These are phyloP conservation scores for Phytophthora pseudosyringae DNA, from an alignment of 352 stramenopile species.

Conservation along the genomic window DNA sequence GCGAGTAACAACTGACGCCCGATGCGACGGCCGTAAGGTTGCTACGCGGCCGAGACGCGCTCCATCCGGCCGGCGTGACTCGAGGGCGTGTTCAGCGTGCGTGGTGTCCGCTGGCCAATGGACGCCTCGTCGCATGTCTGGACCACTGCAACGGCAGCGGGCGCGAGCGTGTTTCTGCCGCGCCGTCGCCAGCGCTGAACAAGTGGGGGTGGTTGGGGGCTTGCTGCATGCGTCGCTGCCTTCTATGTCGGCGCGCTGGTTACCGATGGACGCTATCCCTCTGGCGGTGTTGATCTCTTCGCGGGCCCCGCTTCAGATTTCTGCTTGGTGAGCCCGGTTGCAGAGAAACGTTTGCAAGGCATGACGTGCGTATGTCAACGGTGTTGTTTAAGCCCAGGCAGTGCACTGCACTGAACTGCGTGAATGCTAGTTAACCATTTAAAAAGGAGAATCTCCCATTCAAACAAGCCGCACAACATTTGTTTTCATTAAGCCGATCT, in stretches of 20 bases:
- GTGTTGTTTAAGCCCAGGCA: too few relatives aligned
- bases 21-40: slow-evolving; percentile 1
- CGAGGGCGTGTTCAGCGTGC: slow-evolving; percentile 5
- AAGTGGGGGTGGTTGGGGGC: too few relatives aligned
- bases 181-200: too few relatives aligned
- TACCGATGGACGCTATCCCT: neutral
- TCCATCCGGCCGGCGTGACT: slow-evolving; percentile 1
- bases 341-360: slow-evolving; percentile 19
- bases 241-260: neutral
- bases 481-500: too few relatives aligned
- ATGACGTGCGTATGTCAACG: too few relatives aligned
- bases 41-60: slow-evolving; percentile 1
- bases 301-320: neutral
- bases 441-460: too few relatives aligned
- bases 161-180: slow-evolving; percentile 7
- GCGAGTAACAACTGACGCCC: neutral
- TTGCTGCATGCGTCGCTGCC: neutral
- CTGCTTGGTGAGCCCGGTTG: slow-evolving; percentile 15
- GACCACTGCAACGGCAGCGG: slow-evolving; percentile 23
- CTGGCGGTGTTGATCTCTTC: neutral
- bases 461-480: too few relatives aligned
- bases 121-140: slow-evolving; percentile 22
- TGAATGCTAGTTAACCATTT: too few relatives aligned
- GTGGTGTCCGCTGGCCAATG: slow-evolving; percentile 14
- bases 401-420: too few relatives aligned